Evolutionary conservation across 768 basidiomycete genomes (phyloP), one percentile per base, ranked within the genome.

Genomic region (Boletellus sp.): DNA sequence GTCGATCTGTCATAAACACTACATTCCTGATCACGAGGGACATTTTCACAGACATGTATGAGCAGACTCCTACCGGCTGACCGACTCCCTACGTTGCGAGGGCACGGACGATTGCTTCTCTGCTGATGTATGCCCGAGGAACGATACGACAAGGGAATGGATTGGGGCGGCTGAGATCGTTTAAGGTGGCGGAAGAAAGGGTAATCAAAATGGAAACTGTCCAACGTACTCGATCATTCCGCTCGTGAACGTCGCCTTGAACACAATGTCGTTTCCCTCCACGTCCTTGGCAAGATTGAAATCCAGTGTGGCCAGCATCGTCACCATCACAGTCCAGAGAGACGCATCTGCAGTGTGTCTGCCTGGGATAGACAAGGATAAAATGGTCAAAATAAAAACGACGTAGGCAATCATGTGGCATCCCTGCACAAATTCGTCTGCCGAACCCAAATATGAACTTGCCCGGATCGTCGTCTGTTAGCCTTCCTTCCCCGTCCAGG

Each of bases 371-470:
- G 42, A 26, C 26, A 26, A 13, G 17, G 10, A 31, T 43, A 4
- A 22, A n/a, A 4, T 19, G 7, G 19, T 33, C n/a, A 6, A 3
- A 9, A 13, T 2, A 9, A 4, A 11, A 2, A 10, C 9, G 1
- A 9, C 6, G 4, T 26, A 26, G 26, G 26, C 4, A 9, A 26
- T 22, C n/a, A n/a, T n/a, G 15, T 12, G n/a, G 13, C 34, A 13
- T n/a, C 42, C 46, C 42, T 47, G 42, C 34, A 36, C 46, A 43
- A 39, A 13, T 26, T 26, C 42, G 35, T 16, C 51, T 22, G 9
- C 45, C 51, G 28, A 43, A 34, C n/a, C 46, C 51, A 36, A 51
- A 51, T 2, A 51, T 7, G 17, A 46, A 46, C 16, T 42, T 19
- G 11, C 11, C 7, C 2, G 50, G 50, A 28, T 46, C 4, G 32